Percentiles rank a stretch among this genome's conserved stretches.
Evolutionary conservation across 345 rosid species (phyloP).

Genomic region (Hypericum androsaemum): DNA sequence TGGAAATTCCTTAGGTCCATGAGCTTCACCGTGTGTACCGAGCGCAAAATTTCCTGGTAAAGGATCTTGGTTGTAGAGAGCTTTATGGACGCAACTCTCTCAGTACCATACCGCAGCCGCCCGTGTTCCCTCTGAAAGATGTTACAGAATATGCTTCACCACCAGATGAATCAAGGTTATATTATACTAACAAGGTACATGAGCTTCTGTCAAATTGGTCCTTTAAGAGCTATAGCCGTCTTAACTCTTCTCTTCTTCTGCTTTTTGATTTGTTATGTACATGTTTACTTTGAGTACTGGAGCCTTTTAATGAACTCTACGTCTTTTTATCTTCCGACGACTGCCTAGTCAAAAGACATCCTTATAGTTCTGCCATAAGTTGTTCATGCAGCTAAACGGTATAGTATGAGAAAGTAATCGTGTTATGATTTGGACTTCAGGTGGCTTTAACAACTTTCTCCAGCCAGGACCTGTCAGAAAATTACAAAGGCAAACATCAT

Average conservation of each 20-base stretch:
- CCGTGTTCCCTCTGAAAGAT: constrained; percentile 9
- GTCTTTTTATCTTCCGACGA: too few relatives aligned
- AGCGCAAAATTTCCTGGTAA: constrained; percentile 32
- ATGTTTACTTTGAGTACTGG: too few relatives aligned
- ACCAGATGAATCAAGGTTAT: constrained; percentile 12
- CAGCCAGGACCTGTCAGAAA: constrained; percentile 14
- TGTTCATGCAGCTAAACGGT: constrained; percentile 2
- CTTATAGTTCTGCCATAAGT: background rate
- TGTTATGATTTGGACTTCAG: constrained; percentile 22
- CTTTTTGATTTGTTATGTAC: background rate
- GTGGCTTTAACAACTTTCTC: constrained; percentile 2
- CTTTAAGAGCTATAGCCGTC: too few relatives aligned
- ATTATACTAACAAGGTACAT: constrained; percentile 18
- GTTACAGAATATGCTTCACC: constrained; percentile 10
- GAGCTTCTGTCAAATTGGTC: background rate
- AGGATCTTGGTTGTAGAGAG: constrained; percentile 17
- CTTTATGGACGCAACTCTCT: constrained; percentile 13
- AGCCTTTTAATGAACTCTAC: too few relatives aligned
- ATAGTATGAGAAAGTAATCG: background rate
- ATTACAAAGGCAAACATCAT: constrained; percentile 1
- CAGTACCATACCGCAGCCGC: constrained; percentile 16
- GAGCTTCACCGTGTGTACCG: constrained; percentile 36
- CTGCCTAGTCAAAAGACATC: too few relatives aligned
- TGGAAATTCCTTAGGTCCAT: constrained; percentile 24
- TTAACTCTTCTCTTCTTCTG: background rate